Base-by-base conservation (phyloP, 805 yeast species). In the Pichia kluyveri region DNA sequence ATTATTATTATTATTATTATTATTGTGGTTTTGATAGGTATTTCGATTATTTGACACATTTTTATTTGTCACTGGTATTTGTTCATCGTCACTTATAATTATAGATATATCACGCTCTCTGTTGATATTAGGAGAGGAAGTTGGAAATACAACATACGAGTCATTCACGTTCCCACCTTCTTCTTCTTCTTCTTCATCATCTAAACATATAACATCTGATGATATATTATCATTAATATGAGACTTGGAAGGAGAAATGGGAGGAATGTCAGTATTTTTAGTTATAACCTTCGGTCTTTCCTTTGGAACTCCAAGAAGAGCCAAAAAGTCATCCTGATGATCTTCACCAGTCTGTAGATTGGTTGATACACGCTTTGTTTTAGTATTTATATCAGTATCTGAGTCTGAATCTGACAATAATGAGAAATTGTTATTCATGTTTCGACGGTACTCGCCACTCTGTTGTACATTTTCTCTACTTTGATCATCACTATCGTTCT, bases 41-140 rank as follows among this genome's bases (percentile, higher is more conserved):
- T 30, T 30, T 30, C 32, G 4, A 30, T 12, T 30, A 4, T 11
- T 3, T 5, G 14, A 4, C 8, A 4, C 32, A 30, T 9, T 30
- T 30, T 10, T 14, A 8, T 23, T 23, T 5, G 7, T 23, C 6
- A 30, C 32, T 30, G 5, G 14, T 4, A 10, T 30, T 10, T 34
- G 37, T 34, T 34, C 37, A 34, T 14, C n/a, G 15, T 34, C 37
- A 34, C 37, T 14, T 10, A 14, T 14, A 10, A 34, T 12, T 14
- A 34, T 15, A 7, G 37, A 38, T 5, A 38, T 17, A 5, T 23
- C 38, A n/a, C 19, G 17, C 17, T 40, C 40, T 12, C 40, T 18
- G 17, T 27, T 40, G 1, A 45, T 26, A 14, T 31, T 45, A 6
- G 45, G 50, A 12, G 50, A 41, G 2, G 50, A 47, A 4, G 41